These are phyloP conservation scores for Chenopodium album DNA, from an alignment of 148 eudicot species.

Conservation along the genomic window DNA sequence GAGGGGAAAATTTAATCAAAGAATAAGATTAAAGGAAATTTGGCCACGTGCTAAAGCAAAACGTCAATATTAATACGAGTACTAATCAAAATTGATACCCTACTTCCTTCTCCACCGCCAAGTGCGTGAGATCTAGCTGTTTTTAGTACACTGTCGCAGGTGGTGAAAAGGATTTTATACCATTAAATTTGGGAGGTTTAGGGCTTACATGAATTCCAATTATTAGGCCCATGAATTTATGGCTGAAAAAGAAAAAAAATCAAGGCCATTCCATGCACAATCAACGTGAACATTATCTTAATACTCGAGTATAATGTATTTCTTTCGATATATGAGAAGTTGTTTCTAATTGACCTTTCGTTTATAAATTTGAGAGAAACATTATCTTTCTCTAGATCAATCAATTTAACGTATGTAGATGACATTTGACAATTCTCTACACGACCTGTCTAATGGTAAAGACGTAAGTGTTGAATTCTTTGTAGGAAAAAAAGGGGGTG, in stretches of 20 bases:
- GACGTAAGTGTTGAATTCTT: neutral
- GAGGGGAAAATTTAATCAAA: neutral
- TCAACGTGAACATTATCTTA: too few species aligned
- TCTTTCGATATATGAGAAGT: too few species aligned
- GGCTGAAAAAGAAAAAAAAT: neutral
- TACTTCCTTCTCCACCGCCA: neutral
- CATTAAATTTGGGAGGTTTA: neutral
- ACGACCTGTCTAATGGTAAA: neutral
- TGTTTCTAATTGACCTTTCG: too few species aligned
- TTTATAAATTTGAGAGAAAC: too few species aligned
- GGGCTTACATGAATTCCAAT: neutral
- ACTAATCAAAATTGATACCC: slow-evolving; percentile 1
- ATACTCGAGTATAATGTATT: too few species aligned
- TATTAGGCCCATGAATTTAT: neutral
- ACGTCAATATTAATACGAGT: neutral
- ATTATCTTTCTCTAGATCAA: neutral
- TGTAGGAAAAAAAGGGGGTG: neutral
- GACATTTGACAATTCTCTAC: too few species aligned
- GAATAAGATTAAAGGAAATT: neutral
- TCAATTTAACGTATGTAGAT: too few species aligned
- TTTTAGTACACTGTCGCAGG: neutral
- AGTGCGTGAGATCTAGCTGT: slow-evolving; percentile 3
- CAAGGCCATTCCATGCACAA: too few species aligned
- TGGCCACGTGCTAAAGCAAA: slow-evolving; percentile 9
- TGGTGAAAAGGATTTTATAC: neutral